phyloP scores from a whole-genome alignment of 768 basidiomycete genomes.

The Leccinum arenicola region DNA sequence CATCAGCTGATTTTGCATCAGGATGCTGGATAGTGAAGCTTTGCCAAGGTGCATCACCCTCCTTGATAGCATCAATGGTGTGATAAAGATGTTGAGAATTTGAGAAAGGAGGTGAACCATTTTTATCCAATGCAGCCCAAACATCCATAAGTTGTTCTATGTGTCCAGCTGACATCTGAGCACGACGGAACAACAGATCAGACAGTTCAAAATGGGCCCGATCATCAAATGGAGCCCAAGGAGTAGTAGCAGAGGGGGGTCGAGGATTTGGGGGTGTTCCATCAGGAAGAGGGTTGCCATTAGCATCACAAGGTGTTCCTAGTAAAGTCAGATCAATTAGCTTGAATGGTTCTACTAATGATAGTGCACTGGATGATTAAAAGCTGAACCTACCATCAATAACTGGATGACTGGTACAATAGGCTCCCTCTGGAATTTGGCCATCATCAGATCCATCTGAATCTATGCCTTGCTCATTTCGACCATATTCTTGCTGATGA shows the following conservation, averaged over 20 bases:
- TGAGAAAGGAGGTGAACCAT: not conserved
- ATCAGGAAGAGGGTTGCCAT: not conserved
- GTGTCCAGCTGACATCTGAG: not conserved
- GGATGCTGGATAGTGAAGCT: not conserved
- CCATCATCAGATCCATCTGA: not conserved
- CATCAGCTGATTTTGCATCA: not conserved
- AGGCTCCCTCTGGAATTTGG: not conserved
- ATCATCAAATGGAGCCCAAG: not conserved
- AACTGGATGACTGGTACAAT: not conserved
- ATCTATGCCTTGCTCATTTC: not conserved
- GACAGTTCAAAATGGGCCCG: not conserved
- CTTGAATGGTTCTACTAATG: no score
- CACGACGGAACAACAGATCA: not conserved
- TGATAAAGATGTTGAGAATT: not conserved
- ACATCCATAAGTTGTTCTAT: not conserved
- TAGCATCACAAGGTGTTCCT: not conserved
- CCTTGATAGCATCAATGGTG: not conserved
- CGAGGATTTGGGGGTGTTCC: not conserved
- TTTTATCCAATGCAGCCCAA: not conserved
- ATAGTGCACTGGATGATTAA: not conserved
- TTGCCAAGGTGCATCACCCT: not conserved
- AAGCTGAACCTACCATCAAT: not conserved
- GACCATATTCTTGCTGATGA: not conserved
- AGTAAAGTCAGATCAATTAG: no score
- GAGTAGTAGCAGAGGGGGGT: not conserved